A percentile compares a stretch with the other conserved stretches of the same genome.
Evolutionary conservation across 2,329 filamentous ascomycete genomes (phyloP).

Genomic region (Knufia fluminis): DNA sequence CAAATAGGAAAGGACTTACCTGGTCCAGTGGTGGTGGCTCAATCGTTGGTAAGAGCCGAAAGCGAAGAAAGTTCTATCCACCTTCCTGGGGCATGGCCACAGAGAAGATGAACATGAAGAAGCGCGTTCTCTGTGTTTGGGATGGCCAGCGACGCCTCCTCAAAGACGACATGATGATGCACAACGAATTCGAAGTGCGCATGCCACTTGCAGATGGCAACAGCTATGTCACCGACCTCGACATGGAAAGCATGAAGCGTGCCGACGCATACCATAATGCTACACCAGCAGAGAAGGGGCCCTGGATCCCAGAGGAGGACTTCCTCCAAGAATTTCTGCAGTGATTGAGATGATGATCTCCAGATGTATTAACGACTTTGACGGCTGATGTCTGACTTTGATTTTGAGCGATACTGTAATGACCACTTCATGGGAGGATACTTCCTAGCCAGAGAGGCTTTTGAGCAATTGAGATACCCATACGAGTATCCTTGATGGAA

Average conservation of each 20-base stretch:
- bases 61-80: conserved; percentile 89
- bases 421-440: not conserved
- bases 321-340: conserved; percentile 27
- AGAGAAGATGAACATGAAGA: conserved; percentile 96
- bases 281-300: conserved; percentile 77
- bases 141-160: conserved; percentile 78
- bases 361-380: not conserved
- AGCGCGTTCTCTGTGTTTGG: conserved; percentile 87
- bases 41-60: conserved; percentile 57
- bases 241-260: conserved; percentile 78
- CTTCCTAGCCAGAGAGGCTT: not conserved
- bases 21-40: conserved; percentile 66
- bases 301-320: conserved; percentile 48
- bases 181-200: conserved; percentile 87
- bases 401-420: not conserved
- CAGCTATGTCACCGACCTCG: conserved; percentile 83
- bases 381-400: not conserved
- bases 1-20: conserved; percentile 58
- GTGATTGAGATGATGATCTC: conserved; percentile 3
- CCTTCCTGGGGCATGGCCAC: conserved; percentile 86
- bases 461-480: conserved; percentile 7
- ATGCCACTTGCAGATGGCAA: conserved; percentile 66
- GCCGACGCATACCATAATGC: conserved; percentile 75
- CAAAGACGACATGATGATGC: conserved; percentile 99
- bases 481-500: conserved; percentile 1